Evolutionary conservation across 768 basidiomycete genomes (phyloP), one percentile per base, ranked within the genome.

Genomic region (Termitomyces sp.): DNA sequence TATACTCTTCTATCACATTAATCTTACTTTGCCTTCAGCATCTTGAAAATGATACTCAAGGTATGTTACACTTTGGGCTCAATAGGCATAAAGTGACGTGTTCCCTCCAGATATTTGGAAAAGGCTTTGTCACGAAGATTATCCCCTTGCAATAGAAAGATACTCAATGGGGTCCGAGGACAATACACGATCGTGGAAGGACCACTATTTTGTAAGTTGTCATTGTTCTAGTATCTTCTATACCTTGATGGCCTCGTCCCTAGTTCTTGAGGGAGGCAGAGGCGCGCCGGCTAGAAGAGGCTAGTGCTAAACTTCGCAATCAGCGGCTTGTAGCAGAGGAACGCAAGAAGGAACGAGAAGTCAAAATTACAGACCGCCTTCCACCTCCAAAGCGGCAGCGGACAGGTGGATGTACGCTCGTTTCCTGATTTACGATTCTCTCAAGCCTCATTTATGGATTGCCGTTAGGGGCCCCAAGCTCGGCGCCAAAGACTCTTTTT

Each of bases 331-430:
- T 86, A 67, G 86, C 80, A 11, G 87, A 85, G 37, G 84, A 86
- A 66, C 84, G 84, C 60, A 91, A 87, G 75, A 89, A 79, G 68
- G 87, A 88, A 69, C 79, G 83, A 57, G 84, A 87, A 69, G 80
- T 93, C 57, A 91, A 89, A 67, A 63, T 85, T 52, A 91, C 88
- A 17, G 87, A 89, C 68, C 79, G 74, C 60, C 61, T 88, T 14
- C 88, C 88, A 27, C 84, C 82, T 21, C 61, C 77, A 28, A 91
- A 89, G 71, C 86, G 89, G 50, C 63, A 76, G 34, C 81, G 79
- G 53, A 71, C 64, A 17, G 23, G 30, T 45, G 73, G 73, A 65
- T 88, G 86, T 88, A 70, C 68, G 83, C 66, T 30, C 11, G 41
- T 43, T 54, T 56, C 47, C 57, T 54, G 55, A 50, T 35, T 39